Evolutionary conservation across 129 eudicot species (phyloP), one percentile per base, ranked within the genome.

Genomic region (Ambrosia trifida): DNA sequence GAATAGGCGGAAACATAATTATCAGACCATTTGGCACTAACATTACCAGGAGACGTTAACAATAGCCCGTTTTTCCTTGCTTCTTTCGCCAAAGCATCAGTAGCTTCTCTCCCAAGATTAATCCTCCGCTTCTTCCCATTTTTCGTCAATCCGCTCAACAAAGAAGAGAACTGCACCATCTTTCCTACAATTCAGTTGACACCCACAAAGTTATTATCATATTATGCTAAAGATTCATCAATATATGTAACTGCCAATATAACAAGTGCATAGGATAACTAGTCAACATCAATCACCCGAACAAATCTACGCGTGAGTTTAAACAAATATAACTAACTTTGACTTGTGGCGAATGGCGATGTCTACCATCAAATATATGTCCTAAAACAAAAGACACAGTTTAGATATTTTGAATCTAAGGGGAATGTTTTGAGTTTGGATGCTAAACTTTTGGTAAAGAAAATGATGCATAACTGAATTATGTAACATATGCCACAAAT

Each of bases 101-200:
- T 93, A 76, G 89, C 78, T 82, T 88, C 89, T 75, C 81, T 86
- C 76, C 87, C 89, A 73, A n/a, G 77, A 70, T 83, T 75, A 61
- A 20, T 77, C 74, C 76, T 80, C 4, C 67, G 73, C 16, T 84
- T 89, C 72, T 71, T 86, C 41, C 75, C 88, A 46, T 75, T 83
- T 54, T 57, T 87, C 11, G 99, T 75, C 52, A 95, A 74, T 28
- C 83, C 86, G 56, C 79, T 81, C 35, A 90, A 81, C 36, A 95
- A 31, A 32, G 84, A 50, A 11, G 87, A 81, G 17, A 95, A 72
- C 16, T 95, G 99, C 67, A 85, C 99, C 99, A 95, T 90, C 85
- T 79, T 78, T 56, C 53, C 72, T 61, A 49, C 67, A 65, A 54
- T 36, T 44, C 60, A 50, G 40, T 47, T 13, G 14, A 86, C 19